phyloP scores from a whole-genome alignment of 2,329 filamentous ascomycete genomes.

The Colletotrichum phormii region DNA sequence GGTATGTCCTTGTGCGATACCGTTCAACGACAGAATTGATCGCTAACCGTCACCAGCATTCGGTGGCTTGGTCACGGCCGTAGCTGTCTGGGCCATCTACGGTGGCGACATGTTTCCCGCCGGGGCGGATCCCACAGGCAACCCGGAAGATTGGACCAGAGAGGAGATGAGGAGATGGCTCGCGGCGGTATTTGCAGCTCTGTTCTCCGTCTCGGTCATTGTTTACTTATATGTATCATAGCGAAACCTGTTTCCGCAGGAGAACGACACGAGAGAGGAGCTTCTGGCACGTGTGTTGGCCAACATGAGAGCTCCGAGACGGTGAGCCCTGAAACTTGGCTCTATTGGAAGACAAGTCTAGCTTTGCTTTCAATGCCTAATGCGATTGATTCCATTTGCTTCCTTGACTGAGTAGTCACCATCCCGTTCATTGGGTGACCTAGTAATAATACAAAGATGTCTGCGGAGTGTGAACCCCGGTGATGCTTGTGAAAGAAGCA shows the following conservation, averaged over 20 bases:
- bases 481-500: neutral
- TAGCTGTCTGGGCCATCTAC: constrained; percentile 87
- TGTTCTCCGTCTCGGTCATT: constrained; percentile 7
- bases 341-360: neutral
- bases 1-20: neutral
- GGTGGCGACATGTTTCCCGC: constrained; percentile 86
- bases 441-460: constrained; percentile 6
- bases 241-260: constrained; percentile 60
- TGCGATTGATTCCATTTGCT: neutral
- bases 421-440: neutral
- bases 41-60: constrained; percentile 69
- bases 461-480: neutral
- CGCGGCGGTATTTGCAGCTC: constrained; percentile 69
- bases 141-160: constrained; percentile 77
- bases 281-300: constrained; percentile 58
- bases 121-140: constrained; percentile 80
- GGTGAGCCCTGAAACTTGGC: neutral
- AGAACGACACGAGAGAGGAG: constrained; percentile 56
- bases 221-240: constrained; percentile 42
- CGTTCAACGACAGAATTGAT: no score
- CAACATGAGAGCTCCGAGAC: constrained; percentile 58
- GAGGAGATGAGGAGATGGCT: constrained; percentile 88
- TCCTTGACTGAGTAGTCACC: neutral
- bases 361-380: neutral
- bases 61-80: constrained; percentile 82